Evolutionary conservation across 257 asterid species (phyloP).

Genomic region (Voacanga thouarsii): DNA sequence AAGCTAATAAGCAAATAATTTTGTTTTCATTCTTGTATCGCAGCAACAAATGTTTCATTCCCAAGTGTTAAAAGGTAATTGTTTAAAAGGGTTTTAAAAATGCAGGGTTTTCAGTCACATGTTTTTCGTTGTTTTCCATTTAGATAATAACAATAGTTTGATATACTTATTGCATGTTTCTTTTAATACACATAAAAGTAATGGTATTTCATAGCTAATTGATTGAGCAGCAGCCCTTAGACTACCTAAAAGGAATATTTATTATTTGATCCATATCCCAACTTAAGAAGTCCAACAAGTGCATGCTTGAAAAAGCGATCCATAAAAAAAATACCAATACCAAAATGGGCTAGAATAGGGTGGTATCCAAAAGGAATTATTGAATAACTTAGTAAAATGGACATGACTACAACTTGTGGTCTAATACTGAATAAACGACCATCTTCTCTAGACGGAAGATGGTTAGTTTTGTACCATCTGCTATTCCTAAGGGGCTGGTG

Average conservation of each 20-base stretch:
- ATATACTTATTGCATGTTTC: neutral
- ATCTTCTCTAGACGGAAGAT: neutral
- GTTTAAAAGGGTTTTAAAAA: neutral
- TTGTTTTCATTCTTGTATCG: neutral
- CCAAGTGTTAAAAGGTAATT: neutral
- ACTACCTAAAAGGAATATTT: too few species aligned
- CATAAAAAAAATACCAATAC: too few species aligned
- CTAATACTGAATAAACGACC: neutral
- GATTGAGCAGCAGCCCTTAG: too few species aligned
- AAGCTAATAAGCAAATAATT: neutral
- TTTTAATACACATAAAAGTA: neutral
- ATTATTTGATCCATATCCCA: too few species aligned
- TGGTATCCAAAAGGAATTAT: too few species aligned
- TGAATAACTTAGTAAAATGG: neutral
- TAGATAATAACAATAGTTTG: constrained; percentile 1
- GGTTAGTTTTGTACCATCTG: neutral
- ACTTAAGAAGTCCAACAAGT: too few species aligned
- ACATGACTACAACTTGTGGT: neutral
- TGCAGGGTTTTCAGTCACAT: neutral
- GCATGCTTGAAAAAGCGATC: too few species aligned
- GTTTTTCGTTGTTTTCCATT: neutral
- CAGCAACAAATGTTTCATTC: neutral
- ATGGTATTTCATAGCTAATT: too few species aligned
- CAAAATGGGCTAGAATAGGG: too few species aligned
- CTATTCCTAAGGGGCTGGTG: constrained; percentile 1